Evolutionary conservation across 2,329 filamentous ascomycete genomes (phyloP), one percentile per base, ranked within the genome.

Genomic region (Colletotrichum chrysophilum): DNA sequence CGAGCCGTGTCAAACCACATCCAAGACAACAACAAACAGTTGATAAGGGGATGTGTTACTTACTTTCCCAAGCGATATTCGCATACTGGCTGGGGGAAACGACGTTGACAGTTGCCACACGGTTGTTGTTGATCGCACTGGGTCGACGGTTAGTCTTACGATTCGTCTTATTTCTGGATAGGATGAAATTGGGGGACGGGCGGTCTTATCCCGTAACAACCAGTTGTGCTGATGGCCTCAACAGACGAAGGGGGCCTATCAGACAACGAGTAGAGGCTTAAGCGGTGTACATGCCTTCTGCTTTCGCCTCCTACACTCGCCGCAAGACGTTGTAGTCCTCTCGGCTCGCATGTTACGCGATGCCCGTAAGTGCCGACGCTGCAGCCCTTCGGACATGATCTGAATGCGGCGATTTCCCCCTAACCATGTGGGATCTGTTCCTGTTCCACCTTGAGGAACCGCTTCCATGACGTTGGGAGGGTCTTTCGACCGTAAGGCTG

Each of bases 41-140:
- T 21, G 9, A 21, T 21, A 24, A 32, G 16, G 24, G n/a, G 34
- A 55, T 21, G 24, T 14, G 10, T 24, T 7, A 78, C 78, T 77
- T 70, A 83, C 82, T 78, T 81, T 36, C 68, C 76, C 16, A 76
- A 73, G 18, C 79, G 84, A 77, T 91, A 91, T 77, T 89, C 85
- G 79, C 89, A 91, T 8, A 82, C 78, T 1, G 89, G 89, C 68
- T 86, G 87, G 1, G 89, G 89, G 76, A 89, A 91, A 34, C 89
- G 85, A 48, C 89, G 86, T 28, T 85, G 82, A 77, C 89, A 91
- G 78, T 91, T 90, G 58, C 86, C 86, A 81, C 89, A 91, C 16
- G 89, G 89, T 34, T 89, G 88, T 30, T 87, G 86, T 78, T 90
- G 88, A 78, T 89, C 89, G 79, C 89, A 91, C 89, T 91, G 76